Conservation (phyloP, 2,329 filamentous ascomycete genomes). For the Ceratocystis variospora region DNA sequence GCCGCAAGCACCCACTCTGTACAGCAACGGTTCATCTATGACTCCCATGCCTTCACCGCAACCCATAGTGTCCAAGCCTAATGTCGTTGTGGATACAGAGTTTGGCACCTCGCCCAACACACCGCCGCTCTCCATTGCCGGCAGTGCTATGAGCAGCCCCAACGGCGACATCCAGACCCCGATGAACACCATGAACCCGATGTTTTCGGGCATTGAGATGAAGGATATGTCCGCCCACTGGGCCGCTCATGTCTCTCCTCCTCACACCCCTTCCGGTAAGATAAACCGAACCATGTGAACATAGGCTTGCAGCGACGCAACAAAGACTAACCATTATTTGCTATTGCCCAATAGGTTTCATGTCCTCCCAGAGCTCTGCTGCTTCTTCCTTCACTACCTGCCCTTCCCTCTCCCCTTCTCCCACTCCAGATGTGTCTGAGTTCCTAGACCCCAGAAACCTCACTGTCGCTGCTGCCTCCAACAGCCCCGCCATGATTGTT, state of each 20-base stretch:
- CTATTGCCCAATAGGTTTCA: slow-evolving; percentile 7
- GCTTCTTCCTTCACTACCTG: slow-evolving; percentile 39
- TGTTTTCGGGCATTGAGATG: slow-evolving; percentile 60
- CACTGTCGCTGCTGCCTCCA: slow-evolving; percentile 50
- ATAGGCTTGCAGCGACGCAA: neutral
- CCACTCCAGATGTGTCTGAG: slow-evolving; percentile 60
- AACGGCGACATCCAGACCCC: slow-evolving; percentile 73
- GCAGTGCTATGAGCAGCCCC: slow-evolving; percentile 77
- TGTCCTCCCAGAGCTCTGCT: slow-evolving; percentile 17
- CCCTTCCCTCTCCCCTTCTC: slow-evolving; percentile 66
- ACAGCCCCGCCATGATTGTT: slow-evolving; percentile 40
- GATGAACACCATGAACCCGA: slow-evolving; percentile 62
- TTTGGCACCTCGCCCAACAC: slow-evolving; percentile 54
- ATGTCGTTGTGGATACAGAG: slow-evolving; percentile 55
- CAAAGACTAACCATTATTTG: neutral
- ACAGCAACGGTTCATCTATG: slow-evolving; percentile 44
- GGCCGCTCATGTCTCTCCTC: slow-evolving; percentile 64
- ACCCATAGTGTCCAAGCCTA: slow-evolving; percentile 55
- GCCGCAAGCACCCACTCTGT: slow-evolving; percentile 41
- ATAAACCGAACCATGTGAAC: slow-evolving; percentile 21
- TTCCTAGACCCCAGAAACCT: slow-evolving; percentile 88
- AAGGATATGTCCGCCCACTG: slow-evolving; percentile 49
- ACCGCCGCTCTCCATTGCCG: slow-evolving; percentile 71
- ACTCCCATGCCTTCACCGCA: slow-evolving; percentile 67
- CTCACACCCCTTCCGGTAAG: slow-evolving; percentile 74